Evolutionary conservation across 768 basidiomycete genomes (phyloP).

Genomic region (Agrocybe praecox): DNA sequence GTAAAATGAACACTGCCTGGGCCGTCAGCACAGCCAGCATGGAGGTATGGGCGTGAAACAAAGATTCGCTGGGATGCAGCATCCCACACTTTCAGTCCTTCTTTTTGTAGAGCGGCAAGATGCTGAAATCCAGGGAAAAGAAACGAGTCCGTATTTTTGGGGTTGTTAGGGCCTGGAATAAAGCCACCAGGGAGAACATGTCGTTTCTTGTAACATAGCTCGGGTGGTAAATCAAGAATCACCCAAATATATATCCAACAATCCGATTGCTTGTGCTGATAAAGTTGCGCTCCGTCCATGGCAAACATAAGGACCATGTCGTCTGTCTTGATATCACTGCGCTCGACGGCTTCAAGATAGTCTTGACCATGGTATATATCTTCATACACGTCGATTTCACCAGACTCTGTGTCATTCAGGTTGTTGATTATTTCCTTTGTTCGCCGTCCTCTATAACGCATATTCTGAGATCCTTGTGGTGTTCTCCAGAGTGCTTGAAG

Average conservation of each 20-base stretch:
- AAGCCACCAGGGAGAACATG: conserved; percentile 26
- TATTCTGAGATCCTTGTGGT: conserved; percentile 17
- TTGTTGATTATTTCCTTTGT: conserved; percentile 15
- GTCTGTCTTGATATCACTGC: conserved; percentile 23
- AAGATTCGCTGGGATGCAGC: conserved; percentile 14
- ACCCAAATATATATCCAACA: conserved; percentile 47
- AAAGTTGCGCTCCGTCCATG: conserved; percentile 45
- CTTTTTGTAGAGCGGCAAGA: conserved; percentile 15
- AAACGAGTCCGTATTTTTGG: conserved; percentile 26
- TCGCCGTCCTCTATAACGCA: conserved; percentile 27
- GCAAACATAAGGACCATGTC: conserved; percentile 38
- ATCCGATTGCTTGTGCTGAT: conserved; percentile 41
- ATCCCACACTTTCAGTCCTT: conserved; percentile 30
- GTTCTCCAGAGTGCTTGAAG: conserved; percentile 37
- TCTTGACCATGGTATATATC: conserved; percentile 26
- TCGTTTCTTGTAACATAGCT: conserved; percentile 24
- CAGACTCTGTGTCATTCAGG: background rate
- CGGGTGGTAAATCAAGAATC: conserved; percentile 28
- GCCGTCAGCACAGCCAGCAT: conserved; percentile 24
- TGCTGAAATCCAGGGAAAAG: conserved; percentile 33
- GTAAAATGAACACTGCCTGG: conserved; percentile 25
- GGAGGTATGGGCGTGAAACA: conserved; percentile 8
- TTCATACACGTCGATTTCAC: background rate
- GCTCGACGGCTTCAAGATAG: conserved; percentile 23
- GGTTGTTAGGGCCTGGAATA: conserved; percentile 30